Percentiles rank a stretch among this genome's conserved stretches.
phyloP scores from a whole-genome alignment of 2,329 filamentous ascomycete genomes.

The Xylariaceae sp. region DNA sequence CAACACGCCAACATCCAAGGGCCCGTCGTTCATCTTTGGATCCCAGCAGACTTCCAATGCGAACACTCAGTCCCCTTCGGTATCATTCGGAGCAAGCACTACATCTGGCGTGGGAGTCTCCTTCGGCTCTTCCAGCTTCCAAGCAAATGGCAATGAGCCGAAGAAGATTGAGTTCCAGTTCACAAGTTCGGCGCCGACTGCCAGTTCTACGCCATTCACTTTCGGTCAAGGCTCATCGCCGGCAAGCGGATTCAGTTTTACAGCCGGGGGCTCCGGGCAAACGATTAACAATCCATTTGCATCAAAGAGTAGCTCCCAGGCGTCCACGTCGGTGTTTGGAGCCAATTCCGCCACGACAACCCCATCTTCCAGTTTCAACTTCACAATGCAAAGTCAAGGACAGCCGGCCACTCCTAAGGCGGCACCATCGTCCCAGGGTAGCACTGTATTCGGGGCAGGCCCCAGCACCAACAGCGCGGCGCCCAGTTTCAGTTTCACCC shows the following conservation, averaged over 20 bases:
- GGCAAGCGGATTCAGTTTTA: slow-evolving; percentile 34
- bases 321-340: slow-evolving; percentile 20
- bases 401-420: slow-evolving; percentile 22
- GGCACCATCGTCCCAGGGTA: slow-evolving; percentile 19
- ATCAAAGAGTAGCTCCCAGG: slow-evolving; percentile 12
- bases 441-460: slow-evolving; percentile 23
- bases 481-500: slow-evolving; percentile 36
- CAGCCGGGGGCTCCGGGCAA: slow-evolving; percentile 29
- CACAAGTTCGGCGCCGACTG: slow-evolving; percentile 7
- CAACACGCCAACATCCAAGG: slow-evolving; percentile 7
- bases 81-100: slow-evolving; percentile 4
- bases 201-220: slow-evolving; percentile 18
- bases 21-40: slow-evolving; percentile 21
- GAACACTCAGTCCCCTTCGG: slow-evolving; percentile 9
- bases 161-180: slow-evolving; percentile 18
- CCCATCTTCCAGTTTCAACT: slow-evolving; percentile 24
- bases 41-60: slow-evolving; percentile 9
- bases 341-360: slow-evolving; percentile 16
- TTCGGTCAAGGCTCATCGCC: slow-evolving; percentile 23
- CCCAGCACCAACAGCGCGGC: slow-evolving; percentile 25
- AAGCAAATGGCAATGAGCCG: slow-evolving; percentile 5
- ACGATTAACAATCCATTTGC: slow-evolving; percentile 33
- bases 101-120: slow-evolving; percentile 9
- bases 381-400: slow-evolving; percentile 23
- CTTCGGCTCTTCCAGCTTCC: slow-evolving; percentile 14